Evolutionary conservation across 2,329 filamentous ascomycete genomes (phyloP).

Genomic region (Calonectria pauciramosa): DNA sequence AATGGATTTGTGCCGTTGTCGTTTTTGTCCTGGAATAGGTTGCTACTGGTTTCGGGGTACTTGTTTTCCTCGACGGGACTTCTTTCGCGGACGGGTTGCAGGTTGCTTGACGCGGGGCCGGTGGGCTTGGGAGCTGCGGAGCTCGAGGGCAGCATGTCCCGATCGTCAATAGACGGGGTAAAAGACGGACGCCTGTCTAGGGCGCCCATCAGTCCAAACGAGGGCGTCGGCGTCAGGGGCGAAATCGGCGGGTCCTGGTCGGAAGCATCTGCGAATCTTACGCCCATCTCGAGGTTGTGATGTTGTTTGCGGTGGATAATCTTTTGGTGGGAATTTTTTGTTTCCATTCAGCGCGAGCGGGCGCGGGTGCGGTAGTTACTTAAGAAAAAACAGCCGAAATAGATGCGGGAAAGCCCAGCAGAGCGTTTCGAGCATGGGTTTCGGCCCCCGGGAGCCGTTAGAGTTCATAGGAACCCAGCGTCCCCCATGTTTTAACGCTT

Average conservation of each 20-base stretch:
- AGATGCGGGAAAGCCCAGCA: not conserved
- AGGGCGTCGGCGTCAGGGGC: not conserved
- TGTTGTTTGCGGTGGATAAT: not conserved
- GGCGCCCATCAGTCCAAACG: not conserved
- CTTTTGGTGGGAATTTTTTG: not conserved
- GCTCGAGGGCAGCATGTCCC: not conserved
- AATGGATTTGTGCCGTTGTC: not conserved
- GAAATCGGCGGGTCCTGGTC: not conserved
- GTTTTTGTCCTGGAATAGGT: not conserved
- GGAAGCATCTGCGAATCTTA: not conserved
- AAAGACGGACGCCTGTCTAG: not conserved
- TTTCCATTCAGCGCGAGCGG: not conserved
- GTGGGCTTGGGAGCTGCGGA: not conserved
- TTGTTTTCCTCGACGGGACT: no score
- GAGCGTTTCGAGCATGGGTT: not conserved
- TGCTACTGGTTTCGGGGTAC: not conserved
- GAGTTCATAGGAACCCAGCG: not conserved
- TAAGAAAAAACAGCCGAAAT: not conserved
- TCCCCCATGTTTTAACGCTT: slow-evolving; percentile 2
- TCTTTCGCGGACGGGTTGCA: not conserved
- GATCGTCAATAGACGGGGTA: not conserved
- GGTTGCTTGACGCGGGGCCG: not conserved
- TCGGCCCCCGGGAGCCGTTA: not conserved
- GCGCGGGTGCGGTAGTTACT: not conserved
- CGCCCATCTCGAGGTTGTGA: not conserved